These are phyloP conservation scores for Rhododendron henanense DNA, from an alignment of 148 eudicot genomes.

Conservation along the genomic window DNA sequence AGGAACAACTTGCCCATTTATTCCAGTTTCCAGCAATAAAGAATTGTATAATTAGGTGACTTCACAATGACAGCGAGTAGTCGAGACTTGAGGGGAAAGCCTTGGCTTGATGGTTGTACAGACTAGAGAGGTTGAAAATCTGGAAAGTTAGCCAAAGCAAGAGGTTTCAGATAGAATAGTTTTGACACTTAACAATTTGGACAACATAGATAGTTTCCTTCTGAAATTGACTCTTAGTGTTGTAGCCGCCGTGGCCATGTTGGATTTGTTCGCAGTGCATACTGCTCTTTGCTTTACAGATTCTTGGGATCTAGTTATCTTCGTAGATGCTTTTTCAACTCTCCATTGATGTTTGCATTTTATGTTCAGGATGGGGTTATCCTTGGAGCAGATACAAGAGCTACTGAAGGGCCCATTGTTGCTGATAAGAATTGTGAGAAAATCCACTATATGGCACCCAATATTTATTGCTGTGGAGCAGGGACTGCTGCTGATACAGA, in stretches of 20 bases:
- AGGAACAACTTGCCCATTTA: background rate
- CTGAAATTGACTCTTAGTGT: background rate
- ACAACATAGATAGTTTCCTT: background rate
- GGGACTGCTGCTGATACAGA: constrained; percentile 99
- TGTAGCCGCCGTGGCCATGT: background rate
- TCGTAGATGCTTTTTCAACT: background rate
- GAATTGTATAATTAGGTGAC: background rate
- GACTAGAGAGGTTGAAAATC: background rate
- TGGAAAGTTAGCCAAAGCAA: background rate
- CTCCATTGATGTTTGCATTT: background rate
- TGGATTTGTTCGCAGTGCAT: background rate
- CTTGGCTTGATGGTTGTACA: background rate
- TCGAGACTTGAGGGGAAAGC: background rate
- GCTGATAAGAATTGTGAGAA: constrained; percentile 92
- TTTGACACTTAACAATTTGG: background rate
- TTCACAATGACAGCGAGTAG: background rate
- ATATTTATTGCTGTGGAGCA: constrained; percentile 98
- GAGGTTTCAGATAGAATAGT: background rate
- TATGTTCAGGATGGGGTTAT: constrained; percentile 79
- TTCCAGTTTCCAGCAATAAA: background rate
- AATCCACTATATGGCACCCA: constrained; percentile 94
- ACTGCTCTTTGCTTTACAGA: background rate
- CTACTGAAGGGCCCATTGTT: constrained; percentile 92
- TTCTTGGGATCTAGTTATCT: background rate
- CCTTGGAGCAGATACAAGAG: constrained; percentile 95